Percentiles rank a stretch among this genome's conserved stretches.
Conservation (phyloP, 2,329 filamentous ascomycete genomes). For the Microdochium bolleyi region DNA sequence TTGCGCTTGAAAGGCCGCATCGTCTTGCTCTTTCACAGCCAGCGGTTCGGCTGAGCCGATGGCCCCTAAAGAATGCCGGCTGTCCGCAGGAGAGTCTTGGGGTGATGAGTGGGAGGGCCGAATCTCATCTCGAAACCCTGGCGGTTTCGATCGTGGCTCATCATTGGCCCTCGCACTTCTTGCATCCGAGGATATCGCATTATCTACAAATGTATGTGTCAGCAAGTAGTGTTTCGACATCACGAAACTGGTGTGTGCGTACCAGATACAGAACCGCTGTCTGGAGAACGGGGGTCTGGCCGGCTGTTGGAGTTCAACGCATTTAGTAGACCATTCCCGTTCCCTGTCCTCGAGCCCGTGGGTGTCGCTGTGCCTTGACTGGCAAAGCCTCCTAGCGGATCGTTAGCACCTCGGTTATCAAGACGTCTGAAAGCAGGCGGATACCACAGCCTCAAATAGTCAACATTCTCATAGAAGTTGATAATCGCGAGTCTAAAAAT, state of each 20-base stretch:
- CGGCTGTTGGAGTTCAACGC: slow-evolving; percentile 53
- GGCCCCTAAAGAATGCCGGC: slow-evolving; percentile 33
- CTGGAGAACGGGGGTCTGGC: slow-evolving; percentile 40
- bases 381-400: slow-evolving; percentile 32
- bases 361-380: slow-evolving; percentile 31
- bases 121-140: slow-evolving; percentile 35
- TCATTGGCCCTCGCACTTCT: slow-evolving; percentile 31
- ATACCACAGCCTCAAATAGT: no score
- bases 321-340: slow-evolving; percentile 58
- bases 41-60: slow-evolving; percentile 35
- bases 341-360: slow-evolving; percentile 39
- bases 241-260: slow-evolving; percentile 4
- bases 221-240: slow-evolving; percentile 7
- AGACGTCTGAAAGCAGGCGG: not conserved
- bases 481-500: not conserved
- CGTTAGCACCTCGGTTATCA: not conserved
- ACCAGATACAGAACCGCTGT: slow-evolving; percentile 30
- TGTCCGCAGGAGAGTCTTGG: slow-evolving; percentile 25
- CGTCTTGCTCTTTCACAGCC: slow-evolving; percentile 31
- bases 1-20: slow-evolving; percentile 27
- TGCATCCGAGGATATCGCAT: slow-evolving; percentile 34
- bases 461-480: no score
- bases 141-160: slow-evolving; percentile 35
- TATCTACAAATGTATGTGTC: slow-evolving; percentile 17
- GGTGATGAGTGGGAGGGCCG: slow-evolving; percentile 22